Evolutionary conservation across 371 early-diverging fungal species (phyloP).

Genomic region (Parasitella parasitica): DNA sequence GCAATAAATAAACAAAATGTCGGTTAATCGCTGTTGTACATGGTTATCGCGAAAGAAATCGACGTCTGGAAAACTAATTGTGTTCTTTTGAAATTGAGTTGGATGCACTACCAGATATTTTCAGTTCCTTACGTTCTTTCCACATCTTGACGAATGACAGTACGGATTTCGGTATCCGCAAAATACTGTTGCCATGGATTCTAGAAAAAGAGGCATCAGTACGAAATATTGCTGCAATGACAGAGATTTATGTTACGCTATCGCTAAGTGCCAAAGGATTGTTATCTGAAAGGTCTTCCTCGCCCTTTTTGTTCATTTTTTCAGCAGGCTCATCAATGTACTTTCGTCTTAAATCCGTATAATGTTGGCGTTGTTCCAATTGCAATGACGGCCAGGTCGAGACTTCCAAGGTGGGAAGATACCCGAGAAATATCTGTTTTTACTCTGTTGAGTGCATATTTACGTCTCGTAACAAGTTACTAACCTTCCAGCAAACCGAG

Average conservation of each 20-base stretch:
- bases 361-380: slow-evolving; percentile 66
- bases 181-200: slow-evolving; percentile 95
- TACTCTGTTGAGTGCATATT: background rate
- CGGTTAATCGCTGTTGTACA: slow-evolving; percentile 74
- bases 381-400: slow-evolving; percentile 63
- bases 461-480: no score
- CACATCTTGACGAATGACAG: slow-evolving; percentile 88
- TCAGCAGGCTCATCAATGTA: slow-evolving; percentile 71
- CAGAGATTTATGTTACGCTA: slow-evolving; percentile 52
- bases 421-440: slow-evolving; percentile 54
- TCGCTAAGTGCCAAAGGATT: slow-evolving; percentile 86
- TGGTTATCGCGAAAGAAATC: slow-evolving; percentile 68
- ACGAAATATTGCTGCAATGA: background rate
- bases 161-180: slow-evolving; percentile 80
- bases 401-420: slow-evolving; percentile 53
- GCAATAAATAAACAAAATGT: slow-evolving; percentile 89
- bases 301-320: slow-evolving; percentile 36
- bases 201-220: slow-evolving; percentile 27
- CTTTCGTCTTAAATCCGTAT: slow-evolving; percentile 61
- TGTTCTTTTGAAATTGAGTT: background rate
- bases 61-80: slow-evolving; percentile 89
- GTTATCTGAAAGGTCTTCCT: slow-evolving; percentile 61
- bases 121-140: slow-evolving; percentile 77
- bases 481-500: slow-evolving; percentile 55
- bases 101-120: background rate